Evolutionary conservation across 2,329 filamentous ascomycete species (phyloP).

Genomic region (Claviceps citrina): DNA sequence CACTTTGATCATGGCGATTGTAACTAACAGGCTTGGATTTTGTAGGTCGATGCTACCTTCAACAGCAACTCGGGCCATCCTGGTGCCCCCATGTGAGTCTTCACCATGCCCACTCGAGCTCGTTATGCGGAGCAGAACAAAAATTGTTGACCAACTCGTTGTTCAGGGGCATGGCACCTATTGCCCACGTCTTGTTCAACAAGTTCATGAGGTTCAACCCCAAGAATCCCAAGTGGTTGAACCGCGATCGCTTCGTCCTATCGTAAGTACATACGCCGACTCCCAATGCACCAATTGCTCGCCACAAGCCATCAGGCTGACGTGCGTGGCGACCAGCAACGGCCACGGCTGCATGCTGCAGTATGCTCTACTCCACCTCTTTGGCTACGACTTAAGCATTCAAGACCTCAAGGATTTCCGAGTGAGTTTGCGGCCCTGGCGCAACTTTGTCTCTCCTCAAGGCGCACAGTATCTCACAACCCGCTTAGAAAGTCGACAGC

Average conservation of each 20-base stretch:
- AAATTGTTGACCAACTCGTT: conserved; percentile 17
- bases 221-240: conserved; percentile 93
- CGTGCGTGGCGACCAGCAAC: conserved; percentile 45
- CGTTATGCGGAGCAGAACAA: neutral
- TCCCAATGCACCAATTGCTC: neutral
- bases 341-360: conserved; percentile 99
- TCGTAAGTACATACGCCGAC: conserved; percentile 52
- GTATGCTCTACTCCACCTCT: conserved; percentile 94
- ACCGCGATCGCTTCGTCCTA: conserved; percentile 96
- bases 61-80: conserved; percentile 96
- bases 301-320: neutral
- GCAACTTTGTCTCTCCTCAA: neutral
- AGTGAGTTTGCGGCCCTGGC: conserved; percentile 39
- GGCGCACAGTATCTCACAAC: neutral
- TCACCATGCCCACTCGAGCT: conserved; percentile 1
- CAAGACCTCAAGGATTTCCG: conserved; percentile 95
- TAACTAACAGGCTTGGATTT: neutral
- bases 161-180: conserved; percentile 66
- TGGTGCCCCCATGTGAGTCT: conserved; percentile 78
- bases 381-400: conserved; percentile 72
- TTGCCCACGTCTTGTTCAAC: conserved; percentile 94
- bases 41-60: conserved; percentile 89
- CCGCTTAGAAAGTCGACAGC: conserved; percentile 36
- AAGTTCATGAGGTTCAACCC: conserved; percentile 99
- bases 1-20: neutral